Base-by-base conservation (phyloP, 768 basidiomycete genomes). In the Heimioporus sp. region DNA sequence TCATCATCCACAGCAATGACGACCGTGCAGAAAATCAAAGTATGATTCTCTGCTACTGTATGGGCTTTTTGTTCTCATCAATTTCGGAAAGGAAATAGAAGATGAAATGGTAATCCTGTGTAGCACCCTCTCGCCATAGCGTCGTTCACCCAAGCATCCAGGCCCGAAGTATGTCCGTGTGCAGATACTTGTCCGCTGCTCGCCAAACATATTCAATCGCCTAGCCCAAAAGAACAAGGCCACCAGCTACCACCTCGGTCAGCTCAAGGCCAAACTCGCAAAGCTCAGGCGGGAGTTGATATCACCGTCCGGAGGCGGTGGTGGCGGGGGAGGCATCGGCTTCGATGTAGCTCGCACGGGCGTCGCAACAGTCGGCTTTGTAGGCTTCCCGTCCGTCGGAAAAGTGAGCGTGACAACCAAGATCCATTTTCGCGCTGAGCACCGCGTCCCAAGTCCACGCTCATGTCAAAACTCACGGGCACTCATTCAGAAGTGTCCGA, bases 341-440 rank as follows among this genome's bases (percentile, higher is more conserved):
- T 99, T 99, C 76, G 97, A 99, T 79, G 97, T 99, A 35, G 96
- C 96, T 38, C 81, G 93, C 68, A 99, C 97, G 16, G 97, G 97
- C 68, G 88, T 99, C 61, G 97, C 96, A 17, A 93, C 94, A 28
- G 94, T 98, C 30, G 95, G 95, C 30, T 97, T 96, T 64, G 85
- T 87, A 40, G 87, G 90, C 21, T 88, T 94, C 67, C 93, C 93
- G 19, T 94, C 92, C n/a, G 93, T 95, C 15, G 93, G 93, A 71
- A 95, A 95, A 81, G 92, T 86, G 45, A 46, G 56, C 37, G 20
- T 40, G 19, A 57, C 19, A 15, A 31, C 38, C 43, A 46, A 49
- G 51, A 49, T 48, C 13, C 20, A 34, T 39, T 20, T 24, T 21
- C 16, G 3, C 43, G 6, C 42, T 60, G 7, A 28, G 24, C n/a